phyloP scores from a whole-genome alignment of 768 basidiomycete genomes.

The Guyanaporus albipodus region DNA sequence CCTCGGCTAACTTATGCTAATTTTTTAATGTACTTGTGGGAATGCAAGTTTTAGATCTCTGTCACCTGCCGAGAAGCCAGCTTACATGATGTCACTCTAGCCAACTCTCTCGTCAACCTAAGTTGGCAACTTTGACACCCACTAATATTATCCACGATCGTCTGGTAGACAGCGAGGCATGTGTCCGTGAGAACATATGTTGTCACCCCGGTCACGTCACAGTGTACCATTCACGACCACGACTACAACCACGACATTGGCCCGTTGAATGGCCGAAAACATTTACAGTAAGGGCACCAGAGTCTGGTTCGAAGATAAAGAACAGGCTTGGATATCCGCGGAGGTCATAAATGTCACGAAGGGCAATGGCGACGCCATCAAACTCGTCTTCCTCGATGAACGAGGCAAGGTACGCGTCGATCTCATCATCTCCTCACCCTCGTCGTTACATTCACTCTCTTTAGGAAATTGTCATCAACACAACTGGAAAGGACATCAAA shows the following conservation, averaged over 20 bases:
- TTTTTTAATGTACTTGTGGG: too few relatives aligned
- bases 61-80: too few relatives aligned
- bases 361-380: constrained; percentile 68
- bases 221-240: constrained; percentile 14
- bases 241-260: constrained; percentile 22
- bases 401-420: constrained; percentile 71
- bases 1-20: too few relatives aligned
- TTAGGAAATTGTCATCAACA: constrained; percentile 77
- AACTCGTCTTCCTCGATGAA: constrained; percentile 84
- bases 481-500: constrained; percentile 75
- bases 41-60: too few relatives aligned
- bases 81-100: too few relatives aligned
- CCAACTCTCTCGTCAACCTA: too few relatives aligned
- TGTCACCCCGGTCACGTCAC: constrained; percentile 28
- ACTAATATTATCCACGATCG: too few relatives aligned
- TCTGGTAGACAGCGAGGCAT: too few relatives aligned
- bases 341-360: constrained; percentile 69
- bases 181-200: constrained; percentile 16
- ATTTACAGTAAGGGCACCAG: constrained; percentile 87
- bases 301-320: constrained; percentile 93
- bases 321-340: constrained; percentile 90
- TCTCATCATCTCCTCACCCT: constrained; percentile 7
- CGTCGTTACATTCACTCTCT: background rate
- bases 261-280: constrained; percentile 84
- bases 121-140: too few relatives aligned